Evolutionary conservation across 768 basidiomycete species (phyloP).

Genomic region (Mycena polygramma): DNA sequence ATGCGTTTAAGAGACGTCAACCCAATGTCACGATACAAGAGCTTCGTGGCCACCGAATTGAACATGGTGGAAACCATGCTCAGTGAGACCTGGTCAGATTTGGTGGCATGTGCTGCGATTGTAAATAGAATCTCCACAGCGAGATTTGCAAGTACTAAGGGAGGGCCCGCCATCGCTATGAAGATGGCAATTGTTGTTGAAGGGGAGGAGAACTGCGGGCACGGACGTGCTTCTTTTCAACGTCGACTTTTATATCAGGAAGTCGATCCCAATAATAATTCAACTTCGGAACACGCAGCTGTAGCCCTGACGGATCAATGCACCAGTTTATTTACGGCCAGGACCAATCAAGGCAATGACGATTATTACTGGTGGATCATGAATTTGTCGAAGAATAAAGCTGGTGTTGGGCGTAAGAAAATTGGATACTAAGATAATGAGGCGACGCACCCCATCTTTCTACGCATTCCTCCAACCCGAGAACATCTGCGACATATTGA

Average conservation of each 20-base stretch:
- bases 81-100: neutral
- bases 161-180: neutral
- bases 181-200: neutral
- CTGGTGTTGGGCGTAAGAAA: constrained; percentile 4
- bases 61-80: neutral
- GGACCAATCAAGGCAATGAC: too few species aligned
- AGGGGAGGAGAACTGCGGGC: neutral
- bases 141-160: neutral
- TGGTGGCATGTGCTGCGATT: neutral
- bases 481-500: constrained; percentile 35
- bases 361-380: constrained; percentile 5
- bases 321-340: neutral
- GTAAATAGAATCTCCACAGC: neutral
- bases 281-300: neutral
- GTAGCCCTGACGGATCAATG: neutral
- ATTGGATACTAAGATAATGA: neutral
- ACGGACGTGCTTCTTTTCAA: neutral
- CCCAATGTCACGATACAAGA: neutral
- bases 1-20: neutral
- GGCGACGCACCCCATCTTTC: constrained; percentile 20
- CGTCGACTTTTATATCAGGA: neutral
- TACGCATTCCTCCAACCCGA: constrained; percentile 27
- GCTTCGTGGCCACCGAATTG: neutral
- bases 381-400: constrained; percentile 20
- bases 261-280: neutral